These are phyloP conservation scores for Blastobotrys peoriensis DNA, from an alignment of 805 yeast species.

Conservation along the genomic window DNA sequence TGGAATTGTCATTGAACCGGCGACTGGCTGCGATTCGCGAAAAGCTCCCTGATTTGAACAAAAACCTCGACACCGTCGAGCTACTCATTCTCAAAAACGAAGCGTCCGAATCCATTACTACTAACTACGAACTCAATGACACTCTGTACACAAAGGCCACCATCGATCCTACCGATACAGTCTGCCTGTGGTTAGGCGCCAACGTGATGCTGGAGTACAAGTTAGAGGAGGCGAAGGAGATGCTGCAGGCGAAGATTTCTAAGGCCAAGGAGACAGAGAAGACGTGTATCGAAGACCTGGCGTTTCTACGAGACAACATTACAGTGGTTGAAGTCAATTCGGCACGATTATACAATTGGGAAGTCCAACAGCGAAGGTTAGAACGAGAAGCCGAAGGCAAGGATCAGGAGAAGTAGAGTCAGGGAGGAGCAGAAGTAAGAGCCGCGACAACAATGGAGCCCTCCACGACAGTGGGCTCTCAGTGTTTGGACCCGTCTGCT, in stretches of 20 bases:
- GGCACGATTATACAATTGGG: conserved; percentile 54
- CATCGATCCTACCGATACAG: conserved; percentile 57
- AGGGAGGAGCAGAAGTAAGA: no score
- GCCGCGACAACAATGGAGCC: no score
- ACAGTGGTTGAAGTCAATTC: conserved; percentile 98
- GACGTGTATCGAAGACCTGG: conserved; percentile 75
- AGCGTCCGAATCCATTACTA: conserved; percentile 43
- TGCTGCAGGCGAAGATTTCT: conserved; percentile 55
- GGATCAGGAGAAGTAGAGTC: neutral
- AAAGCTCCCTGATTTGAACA: conserved; percentile 88
- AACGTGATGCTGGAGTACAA: conserved; percentile 96
- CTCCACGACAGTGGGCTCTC: no score
- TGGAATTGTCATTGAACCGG: conserved; percentile 50
- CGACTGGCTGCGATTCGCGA: conserved; percentile 42
- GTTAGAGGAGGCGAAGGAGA: conserved; percentile 72
- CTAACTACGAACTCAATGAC: conserved; percentile 90
- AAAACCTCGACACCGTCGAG: conserved; percentile 69
- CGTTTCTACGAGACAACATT: conserved; percentile 77
- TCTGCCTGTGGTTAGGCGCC: conserved; percentile 95
- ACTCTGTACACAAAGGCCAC: conserved; percentile 83
- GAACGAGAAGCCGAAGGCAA: conserved; percentile 14
- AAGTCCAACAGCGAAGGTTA: conserved; percentile 30
- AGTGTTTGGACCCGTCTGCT: no score
- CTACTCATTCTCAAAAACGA: conserved; percentile 47
- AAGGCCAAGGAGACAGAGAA: conserved; percentile 55